phyloP scores from a whole-genome alignment of 306 rosid species.

The Sphenostylis stenocarpa region DNA sequence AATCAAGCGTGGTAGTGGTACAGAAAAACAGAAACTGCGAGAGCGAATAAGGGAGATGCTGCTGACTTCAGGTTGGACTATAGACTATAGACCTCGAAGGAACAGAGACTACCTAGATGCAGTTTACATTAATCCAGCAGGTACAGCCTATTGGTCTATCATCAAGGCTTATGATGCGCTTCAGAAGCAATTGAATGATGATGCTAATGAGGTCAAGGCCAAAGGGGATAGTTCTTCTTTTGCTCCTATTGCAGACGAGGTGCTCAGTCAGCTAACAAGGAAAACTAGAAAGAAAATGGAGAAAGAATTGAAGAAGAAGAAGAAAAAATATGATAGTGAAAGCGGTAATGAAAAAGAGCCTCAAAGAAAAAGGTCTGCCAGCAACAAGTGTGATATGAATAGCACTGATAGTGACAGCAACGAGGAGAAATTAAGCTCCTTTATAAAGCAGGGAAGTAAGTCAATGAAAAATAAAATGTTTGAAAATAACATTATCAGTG shows the following conservation, averaged over 20 bases:
- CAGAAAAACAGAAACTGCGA: conserved; percentile 93
- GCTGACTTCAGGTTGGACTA: conserved; percentile 81
- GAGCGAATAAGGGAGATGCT: conserved; percentile 90
- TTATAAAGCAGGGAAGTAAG: conserved; percentile 76
- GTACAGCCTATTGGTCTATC: conserved; percentile 98
- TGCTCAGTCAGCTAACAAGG: conserved; percentile 89
- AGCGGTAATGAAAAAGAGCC: conserved; percentile 58
- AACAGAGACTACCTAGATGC: conserved; percentile 98
- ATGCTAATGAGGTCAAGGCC: conserved; percentile 51
- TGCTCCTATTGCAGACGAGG: conserved; percentile 75
- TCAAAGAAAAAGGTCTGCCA: conserved; percentile 41
- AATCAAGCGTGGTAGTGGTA: conserved; percentile 85
- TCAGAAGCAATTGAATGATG: conserved; percentile 80
- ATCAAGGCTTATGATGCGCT: conserved; percentile 96
- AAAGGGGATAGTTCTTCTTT: conserved; percentile 58
- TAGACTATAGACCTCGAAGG: conserved; percentile 93
- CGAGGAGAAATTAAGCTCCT: conserved; percentile 84
- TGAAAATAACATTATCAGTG: conserved; percentile 55
- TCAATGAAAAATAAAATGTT: conserved; percentile 60
- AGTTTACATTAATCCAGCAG: conserved; percentile 80
- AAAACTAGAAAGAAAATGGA: conserved; percentile 92
- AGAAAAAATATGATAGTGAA: conserved; percentile 48
- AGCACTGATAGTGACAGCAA: conserved; percentile 72
- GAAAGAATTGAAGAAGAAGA: conserved; percentile 72
- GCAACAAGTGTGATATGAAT: conserved; percentile 54